Conservation (phyloP, 768 basidiomycete species). For the Tylopilus rubrobrunneus region DNA sequence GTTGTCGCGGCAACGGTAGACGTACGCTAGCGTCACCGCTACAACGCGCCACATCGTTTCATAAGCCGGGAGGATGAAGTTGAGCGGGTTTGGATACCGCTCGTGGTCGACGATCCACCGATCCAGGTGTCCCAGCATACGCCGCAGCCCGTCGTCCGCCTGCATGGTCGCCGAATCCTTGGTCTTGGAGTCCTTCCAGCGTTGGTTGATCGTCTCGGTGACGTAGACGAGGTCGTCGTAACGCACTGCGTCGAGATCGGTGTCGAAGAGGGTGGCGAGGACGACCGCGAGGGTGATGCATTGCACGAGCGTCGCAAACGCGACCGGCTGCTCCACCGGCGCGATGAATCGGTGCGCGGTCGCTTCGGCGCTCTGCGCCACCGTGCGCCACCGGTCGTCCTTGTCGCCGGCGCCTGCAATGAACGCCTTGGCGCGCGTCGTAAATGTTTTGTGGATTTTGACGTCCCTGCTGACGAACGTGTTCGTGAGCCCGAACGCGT, state of each 20-base stretch:
- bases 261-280: conserved; percentile 38
- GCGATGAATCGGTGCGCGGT: conserved; percentile 10
- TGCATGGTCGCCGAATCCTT: conserved; percentile 10
- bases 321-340: background rate
- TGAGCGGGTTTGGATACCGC: conserved; percentile 35
- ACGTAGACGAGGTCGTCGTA: conserved; percentile 37
- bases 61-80: conserved; percentile 57
- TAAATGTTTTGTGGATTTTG: conserved; percentile 28
- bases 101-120: conserved; percentile 36
- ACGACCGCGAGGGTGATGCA: conserved; percentile 40
- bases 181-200: conserved; percentile 24
- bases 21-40: conserved; percentile 39
- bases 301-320: conserved; percentile 41
- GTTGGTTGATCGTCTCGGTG: conserved; percentile 36
- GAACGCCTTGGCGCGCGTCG: conserved; percentile 19
- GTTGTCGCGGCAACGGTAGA: conserved; percentile 22
- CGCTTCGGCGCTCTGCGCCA: conserved; percentile 15
- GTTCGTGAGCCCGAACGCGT: conserved; percentile 36
- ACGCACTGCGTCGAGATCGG: conserved; percentile 28
- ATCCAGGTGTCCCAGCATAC: conserved; percentile 27
- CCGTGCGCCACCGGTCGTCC: conserved; percentile 9
- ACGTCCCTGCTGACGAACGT: conserved; percentile 47
- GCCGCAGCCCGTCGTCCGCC: conserved; percentile 28
- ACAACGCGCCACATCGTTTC: conserved; percentile 66
- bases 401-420: conserved; percentile 8